Conservation (phyloP, 495 filamentous ascomycete genomes). For the Haplographium delicatum region DNA sequence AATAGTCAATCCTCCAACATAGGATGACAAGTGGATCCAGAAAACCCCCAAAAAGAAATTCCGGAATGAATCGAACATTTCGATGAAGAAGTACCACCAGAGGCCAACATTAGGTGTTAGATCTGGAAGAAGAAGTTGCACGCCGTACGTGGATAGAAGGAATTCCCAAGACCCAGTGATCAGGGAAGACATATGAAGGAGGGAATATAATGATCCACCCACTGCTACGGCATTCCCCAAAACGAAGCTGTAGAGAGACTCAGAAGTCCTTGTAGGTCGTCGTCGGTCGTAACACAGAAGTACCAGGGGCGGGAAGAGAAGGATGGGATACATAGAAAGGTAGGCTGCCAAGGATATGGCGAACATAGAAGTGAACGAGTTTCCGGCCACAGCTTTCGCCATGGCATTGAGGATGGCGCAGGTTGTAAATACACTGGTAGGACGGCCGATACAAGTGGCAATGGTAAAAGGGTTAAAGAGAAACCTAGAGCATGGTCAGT, state of each 20-base stretch:
- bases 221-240: slow-evolving; percentile 44
- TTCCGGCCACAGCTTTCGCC: slow-evolving; percentile 72
- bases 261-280: slow-evolving; percentile 27
- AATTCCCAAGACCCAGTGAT: slow-evolving; percentile 79
- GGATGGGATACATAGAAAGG: slow-evolving; percentile 82
- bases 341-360: slow-evolving; percentile 84
- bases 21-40: slow-evolving; percentile 88
- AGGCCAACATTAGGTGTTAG: slow-evolving; percentile 91
- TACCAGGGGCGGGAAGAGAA: slow-evolving; percentile 77
- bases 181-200: slow-evolving; percentile 68
- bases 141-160: slow-evolving; percentile 81
- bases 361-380: slow-evolving; percentile 71
- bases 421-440: slow-evolving; percentile 87
- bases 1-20: slow-evolving; percentile 78
- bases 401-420: slow-evolving; percentile 81
- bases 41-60: slow-evolving; percentile 97
- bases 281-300: slow-evolving; percentile 76
- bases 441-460: slow-evolving; percentile 84
- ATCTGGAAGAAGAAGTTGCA: slow-evolving; percentile 86
- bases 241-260: slow-evolving; percentile 39
- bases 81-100: slow-evolving; percentile 99
- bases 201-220: slow-evolving; percentile 37
- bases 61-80: slow-evolving; percentile 98
- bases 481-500: slow-evolving; percentile 47
- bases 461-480: slow-evolving; percentile 95